Conservation (phyloP, 2,329 filamentous ascomycete species). For the Claviceps maximensis region DNA sequence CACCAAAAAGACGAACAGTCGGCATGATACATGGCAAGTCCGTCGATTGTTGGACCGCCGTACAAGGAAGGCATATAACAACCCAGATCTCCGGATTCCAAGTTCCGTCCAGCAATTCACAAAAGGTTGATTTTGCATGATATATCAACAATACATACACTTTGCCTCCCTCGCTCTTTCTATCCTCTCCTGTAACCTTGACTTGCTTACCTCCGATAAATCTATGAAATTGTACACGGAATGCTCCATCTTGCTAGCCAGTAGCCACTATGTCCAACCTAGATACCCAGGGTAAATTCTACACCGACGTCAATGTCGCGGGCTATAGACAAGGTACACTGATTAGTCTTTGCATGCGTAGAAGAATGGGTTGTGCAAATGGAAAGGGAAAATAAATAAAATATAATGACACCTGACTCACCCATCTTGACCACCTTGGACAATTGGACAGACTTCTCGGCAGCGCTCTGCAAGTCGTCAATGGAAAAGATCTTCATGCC, state of each 20-base stretch:
- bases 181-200: neutral
- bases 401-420: conserved; percentile 32
- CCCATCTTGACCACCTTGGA: conserved; percentile 99
- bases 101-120: conserved; percentile 2
- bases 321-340: conserved; percentile 33
- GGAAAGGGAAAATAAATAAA: neutral
- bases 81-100: neutral
- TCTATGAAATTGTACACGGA: conserved; percentile 16
- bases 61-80: too few species aligned
- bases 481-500: conserved; percentile 99
- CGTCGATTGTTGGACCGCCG: neutral
- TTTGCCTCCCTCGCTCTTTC: neutral
- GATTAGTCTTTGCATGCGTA: conserved; percentile 9
- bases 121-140: conserved; percentile 4
- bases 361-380: neutral
- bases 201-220: neutral
- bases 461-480: conserved; percentile 90
- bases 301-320: conserved; percentile 96
- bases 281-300: conserved; percentile 90
- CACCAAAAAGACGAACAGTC: neutral
- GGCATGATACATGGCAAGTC: neutral
- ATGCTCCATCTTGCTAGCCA: conserved; percentile 5
- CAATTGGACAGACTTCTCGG: conserved; percentile 97
- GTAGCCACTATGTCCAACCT: conserved; percentile 2
- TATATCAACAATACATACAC: conserved; percentile 5